Percentiles rank a stretch among this genome's conserved stretches.
phyloP scores from a whole-genome alignment of 148 eudicot genomes.

The Chenopodium album region DNA sequence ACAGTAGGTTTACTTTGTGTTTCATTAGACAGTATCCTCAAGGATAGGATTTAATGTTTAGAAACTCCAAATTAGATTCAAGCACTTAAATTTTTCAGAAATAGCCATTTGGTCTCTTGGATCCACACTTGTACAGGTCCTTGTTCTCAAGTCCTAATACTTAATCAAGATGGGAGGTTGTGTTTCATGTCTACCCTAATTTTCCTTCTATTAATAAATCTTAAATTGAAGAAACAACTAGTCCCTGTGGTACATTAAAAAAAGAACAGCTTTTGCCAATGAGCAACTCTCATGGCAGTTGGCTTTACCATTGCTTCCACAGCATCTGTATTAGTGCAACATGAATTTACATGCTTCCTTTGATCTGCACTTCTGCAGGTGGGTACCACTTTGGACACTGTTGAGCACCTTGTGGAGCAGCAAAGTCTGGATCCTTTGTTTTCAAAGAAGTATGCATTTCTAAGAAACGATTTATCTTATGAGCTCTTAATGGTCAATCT shows the following conservation, averaged over 20 bases:
- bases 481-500: background rate
- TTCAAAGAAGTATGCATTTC: conserved; percentile 49
- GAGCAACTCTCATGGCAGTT: background rate
- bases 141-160: background rate
- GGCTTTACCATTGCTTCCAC: background rate
- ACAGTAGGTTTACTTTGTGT: too few species aligned
- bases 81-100: background rate
- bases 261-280: background rate
- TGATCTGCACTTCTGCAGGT: conserved; percentile 49
- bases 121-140: background rate
- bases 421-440: conserved; percentile 60
- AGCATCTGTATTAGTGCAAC: conserved; percentile 2
- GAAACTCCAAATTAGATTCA: background rate
- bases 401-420: conserved; percentile 72
- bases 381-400: conserved; percentile 54
- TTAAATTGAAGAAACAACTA: background rate
- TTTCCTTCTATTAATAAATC: background rate
- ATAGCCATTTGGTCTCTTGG: background rate
- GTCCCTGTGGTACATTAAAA: background rate
- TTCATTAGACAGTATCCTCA: background rate
- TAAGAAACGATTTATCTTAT: background rate
- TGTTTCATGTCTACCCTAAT: background rate
- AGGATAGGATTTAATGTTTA: background rate
- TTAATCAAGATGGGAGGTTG: background rate
- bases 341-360: conserved; percentile 12